A percentile compares a stretch with the other conserved stretches of the same genome.
Conservation (phyloP, 176 grass and related monocot genomes). For the Avena insularis region DNA sequence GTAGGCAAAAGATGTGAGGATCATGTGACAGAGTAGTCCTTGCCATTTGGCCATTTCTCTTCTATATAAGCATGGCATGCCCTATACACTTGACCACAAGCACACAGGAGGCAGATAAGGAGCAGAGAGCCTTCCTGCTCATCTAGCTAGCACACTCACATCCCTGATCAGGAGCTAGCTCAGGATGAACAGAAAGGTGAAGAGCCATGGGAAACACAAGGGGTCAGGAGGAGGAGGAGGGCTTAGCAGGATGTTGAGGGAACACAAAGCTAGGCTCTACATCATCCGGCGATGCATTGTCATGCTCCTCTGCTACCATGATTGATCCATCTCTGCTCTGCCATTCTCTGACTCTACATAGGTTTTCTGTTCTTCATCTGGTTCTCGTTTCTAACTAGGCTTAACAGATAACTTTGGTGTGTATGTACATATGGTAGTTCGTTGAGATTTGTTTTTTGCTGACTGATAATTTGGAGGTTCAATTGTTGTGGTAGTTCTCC, state of each 20-base stretch:
- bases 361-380: constrained; percentile 22
- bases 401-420: constrained; percentile 17
- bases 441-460: neutral
- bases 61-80: neutral
- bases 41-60: neutral
- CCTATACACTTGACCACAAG: constrained; percentile 1
- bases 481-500: constrained; percentile 13
- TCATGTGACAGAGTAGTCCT: neutral
- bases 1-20: neutral
- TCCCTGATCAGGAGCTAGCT: too few relatives aligned
- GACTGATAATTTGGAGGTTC: neutral
- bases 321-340: constrained; percentile 19
- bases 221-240: constrained; percentile 10
- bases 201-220: neutral
- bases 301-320: constrained; percentile 71
- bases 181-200: constrained; percentile 40
- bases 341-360: neutral
- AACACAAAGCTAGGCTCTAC: constrained; percentile 62
- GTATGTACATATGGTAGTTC: neutral
- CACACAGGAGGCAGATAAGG: neutral
- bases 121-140: neutral
- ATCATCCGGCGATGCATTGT: constrained; percentile 59
- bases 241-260: constrained; percentile 50
- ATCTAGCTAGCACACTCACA: too few relatives aligned
- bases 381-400: constrained; percentile 31